A percentile compares a stretch with the other conserved stretches of the same genome.
These are phyloP conservation scores for Musa troglodytarum DNA, from an alignment of 176 grass and related monocot genomes.

Conservation along the genomic window DNA sequence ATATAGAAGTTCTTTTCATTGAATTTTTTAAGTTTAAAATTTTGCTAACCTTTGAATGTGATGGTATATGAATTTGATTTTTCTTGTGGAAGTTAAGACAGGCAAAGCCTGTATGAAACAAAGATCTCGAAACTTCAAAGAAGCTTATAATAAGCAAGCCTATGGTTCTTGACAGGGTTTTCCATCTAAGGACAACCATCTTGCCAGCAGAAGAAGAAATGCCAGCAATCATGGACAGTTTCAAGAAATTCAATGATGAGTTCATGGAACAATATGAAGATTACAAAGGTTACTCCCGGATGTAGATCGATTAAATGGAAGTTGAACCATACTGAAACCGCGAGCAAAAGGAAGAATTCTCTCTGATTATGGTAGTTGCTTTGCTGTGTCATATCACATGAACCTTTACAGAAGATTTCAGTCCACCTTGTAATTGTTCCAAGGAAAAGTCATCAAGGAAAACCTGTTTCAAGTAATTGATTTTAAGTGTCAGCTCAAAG, in stretches of 20 bases:
- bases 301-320: constrained; percentile 25
- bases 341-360: background rate
- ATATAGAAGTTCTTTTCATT: too few relatives aligned
- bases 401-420: background rate
- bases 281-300: constrained; percentile 67
- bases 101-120: too few relatives aligned
- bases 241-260: constrained; percentile 96
- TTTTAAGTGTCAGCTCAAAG: background rate
- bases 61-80: too few relatives aligned
- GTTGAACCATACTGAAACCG: background rate
- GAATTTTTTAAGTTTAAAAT: too few relatives aligned
- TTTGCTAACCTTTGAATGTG: too few relatives aligned
- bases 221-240: constrained; percentile 86
- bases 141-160: too few relatives aligned
- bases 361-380: background rate
- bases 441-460: background rate
- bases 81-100: too few relatives aligned
- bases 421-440: constrained; percentile 6
- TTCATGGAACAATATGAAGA: constrained; percentile 90
- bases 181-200: constrained; percentile 95
- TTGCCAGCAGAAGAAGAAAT: constrained; percentile 90
- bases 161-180: constrained; percentile 46
- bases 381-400: background rate
- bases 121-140: too few relatives aligned
- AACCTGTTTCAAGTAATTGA: background rate